Percentiles rank a stretch among this genome's conserved stretches.
These are phyloP conservation scores for Aureobasidium zeae DNA, from an alignment of 2,329 filamentous ascomycete genomes.

Conservation along the genomic window DNA sequence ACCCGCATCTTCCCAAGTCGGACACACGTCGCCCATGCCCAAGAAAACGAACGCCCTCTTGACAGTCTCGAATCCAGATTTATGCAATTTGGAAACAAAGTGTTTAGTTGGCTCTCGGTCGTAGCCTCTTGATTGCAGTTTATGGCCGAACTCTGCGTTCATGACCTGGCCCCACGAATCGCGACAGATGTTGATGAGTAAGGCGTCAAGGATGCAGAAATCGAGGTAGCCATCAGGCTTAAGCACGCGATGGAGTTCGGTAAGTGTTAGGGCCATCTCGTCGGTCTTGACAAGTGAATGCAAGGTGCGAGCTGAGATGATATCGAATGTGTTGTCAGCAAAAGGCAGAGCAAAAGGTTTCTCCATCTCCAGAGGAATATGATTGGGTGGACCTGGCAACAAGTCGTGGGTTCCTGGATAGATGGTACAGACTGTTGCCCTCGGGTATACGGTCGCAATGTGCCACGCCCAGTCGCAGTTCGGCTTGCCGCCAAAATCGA, in stretches of 20 bases:
- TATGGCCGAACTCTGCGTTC: slow-evolving; percentile 85
- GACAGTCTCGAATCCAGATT: slow-evolving; percentile 67
- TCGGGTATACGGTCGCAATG: slow-evolving; percentile 74
- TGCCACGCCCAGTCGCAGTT: slow-evolving; percentile 96
- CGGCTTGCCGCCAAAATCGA: slow-evolving; percentile 78
- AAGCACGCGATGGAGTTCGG: slow-evolving; percentile 80
- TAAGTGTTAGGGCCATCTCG: slow-evolving; percentile 78
- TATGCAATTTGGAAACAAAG: slow-evolving; percentile 65
- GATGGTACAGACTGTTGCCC: slow-evolving; percentile 69
- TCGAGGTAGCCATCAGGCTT: slow-evolving; percentile 91
- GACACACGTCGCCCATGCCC: slow-evolving; percentile 54
- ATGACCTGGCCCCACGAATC: slow-evolving; percentile 63
- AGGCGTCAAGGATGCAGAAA: slow-evolving; percentile 80
- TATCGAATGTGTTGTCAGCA: slow-evolving; percentile 74
- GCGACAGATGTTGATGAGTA: slow-evolving; percentile 70
- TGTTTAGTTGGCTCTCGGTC: slow-evolving; percentile 74
- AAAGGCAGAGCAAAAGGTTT: slow-evolving; percentile 77
- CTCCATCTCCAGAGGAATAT: slow-evolving; percentile 53
- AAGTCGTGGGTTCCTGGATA: slow-evolving; percentile 53
- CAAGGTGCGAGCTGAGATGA: slow-evolving; percentile 80
- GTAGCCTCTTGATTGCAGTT: slow-evolving; percentile 80
- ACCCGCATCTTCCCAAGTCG: slow-evolving; percentile 30
- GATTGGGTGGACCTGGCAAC: slow-evolving; percentile 76
- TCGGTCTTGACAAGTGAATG: slow-evolving; percentile 77
- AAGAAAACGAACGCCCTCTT: slow-evolving; percentile 84